Conservation (phyloP, 176 grass and related monocot species). For the Bolboschoenus planiculmis region DNA sequence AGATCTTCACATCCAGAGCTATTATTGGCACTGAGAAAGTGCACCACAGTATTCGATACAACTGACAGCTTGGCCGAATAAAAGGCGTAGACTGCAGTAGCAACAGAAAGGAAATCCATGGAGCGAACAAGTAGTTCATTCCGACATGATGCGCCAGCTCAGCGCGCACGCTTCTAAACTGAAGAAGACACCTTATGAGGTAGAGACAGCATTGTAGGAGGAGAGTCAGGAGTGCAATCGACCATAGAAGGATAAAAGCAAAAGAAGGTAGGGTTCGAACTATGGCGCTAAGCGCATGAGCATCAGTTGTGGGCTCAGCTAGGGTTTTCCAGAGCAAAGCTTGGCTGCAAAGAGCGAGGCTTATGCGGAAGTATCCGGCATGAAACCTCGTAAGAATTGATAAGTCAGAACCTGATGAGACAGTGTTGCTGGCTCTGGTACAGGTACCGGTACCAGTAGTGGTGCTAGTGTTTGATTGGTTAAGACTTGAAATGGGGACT, state of each 20-base stretch:
- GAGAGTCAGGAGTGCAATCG: conserved; percentile 59
- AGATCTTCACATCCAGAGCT: conserved; percentile 75
- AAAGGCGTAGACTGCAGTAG: conserved; percentile 64
- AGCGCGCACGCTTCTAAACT: conserved; percentile 50
- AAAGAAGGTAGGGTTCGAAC: conserved; percentile 42
- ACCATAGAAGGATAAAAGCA: conserved; percentile 80
- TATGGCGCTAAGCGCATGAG: conserved; percentile 15
- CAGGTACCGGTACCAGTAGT: background rate
- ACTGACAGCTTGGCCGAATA: conserved; percentile 26
- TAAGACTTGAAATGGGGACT: background rate
- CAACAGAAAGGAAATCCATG: conserved; percentile 89
- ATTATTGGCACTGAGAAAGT: conserved; percentile 71
- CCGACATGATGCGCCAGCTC: conserved; percentile 87
- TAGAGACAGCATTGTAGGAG: conserved; percentile 53
- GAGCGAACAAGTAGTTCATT: conserved; percentile 96
- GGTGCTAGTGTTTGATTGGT: background rate
- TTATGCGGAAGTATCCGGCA: conserved; percentile 93
- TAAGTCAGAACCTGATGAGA: background rate
- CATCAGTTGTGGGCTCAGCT: conserved; percentile 31
- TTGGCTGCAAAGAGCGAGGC: conserved; percentile 64
- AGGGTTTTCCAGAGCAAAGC: conserved; percentile 86
- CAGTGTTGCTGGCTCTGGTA: background rate
- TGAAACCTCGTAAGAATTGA: conserved; percentile 64
- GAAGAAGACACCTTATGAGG: conserved; percentile 45
- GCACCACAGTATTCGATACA: conserved; percentile 53